Base-by-base conservation (phyloP, 1,284 basidiomycete species). In the Chiua sp. region DNA sequence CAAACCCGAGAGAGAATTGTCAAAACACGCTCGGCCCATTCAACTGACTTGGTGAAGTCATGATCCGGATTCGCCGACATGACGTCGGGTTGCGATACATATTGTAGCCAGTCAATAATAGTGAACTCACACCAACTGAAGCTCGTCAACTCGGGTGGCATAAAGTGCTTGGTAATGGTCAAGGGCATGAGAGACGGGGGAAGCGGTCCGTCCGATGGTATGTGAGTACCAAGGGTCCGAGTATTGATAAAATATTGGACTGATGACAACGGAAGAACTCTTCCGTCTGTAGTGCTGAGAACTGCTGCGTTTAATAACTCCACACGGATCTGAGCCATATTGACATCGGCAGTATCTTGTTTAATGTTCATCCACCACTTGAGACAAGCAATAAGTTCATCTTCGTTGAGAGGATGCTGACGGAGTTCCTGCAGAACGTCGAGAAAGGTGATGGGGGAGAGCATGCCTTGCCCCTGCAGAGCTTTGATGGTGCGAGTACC, bases 351-450 rank as follows among this genome's bases (percentile, higher is more conserved):
- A 55, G n/a, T 73, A 13, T 84, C 80, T 51, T 84, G 82, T 47
- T 86, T 86, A 18, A 94, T 75, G 28, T 77, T 75, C 56, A 91
- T 86, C 92, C 96, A 98, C 97, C 97, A 99, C 59, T 87, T 85
- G 64, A 98, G 80, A 73, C 93, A 96, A 6, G 88, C 88, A 23
- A 90, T 74, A 78, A 93, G 90, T 75, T 98, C 95, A 16, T 80
- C 77, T 65, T 93, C 86, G 0, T 76, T 76, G 22, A 99, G 80
- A 2, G 96, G 90, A 16, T 93, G 82, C 3, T 82, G 75, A 18
- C 85, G 83, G 8, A 99, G 82, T 72, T 98, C 94, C 54, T 82
- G 78, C 53, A 98, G 80, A 22, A 98, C 93, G 71, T 99, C 98
- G 22, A 87, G 80, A 68, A 98, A 93, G 0, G 87, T 86, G 62